A percentile compares a stretch with the other conserved stretches of the same genome.
phyloP scores from a whole-genome alignment of 2,329 filamentous ascomycete species.

The Aspergillus sp. region DNA sequence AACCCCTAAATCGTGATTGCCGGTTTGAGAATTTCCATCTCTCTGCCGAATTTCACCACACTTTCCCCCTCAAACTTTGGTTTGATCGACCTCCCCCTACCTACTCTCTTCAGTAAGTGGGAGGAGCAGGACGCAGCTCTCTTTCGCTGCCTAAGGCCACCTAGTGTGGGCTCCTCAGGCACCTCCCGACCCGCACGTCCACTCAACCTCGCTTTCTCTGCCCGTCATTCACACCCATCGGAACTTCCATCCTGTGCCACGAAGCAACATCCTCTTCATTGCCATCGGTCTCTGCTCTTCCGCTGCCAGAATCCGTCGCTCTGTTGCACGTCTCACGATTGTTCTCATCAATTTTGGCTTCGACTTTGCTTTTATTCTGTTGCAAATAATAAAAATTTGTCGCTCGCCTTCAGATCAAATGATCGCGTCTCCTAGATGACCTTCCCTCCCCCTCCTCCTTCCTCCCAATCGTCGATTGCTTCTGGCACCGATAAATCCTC shows the following conservation, averaged over 20 bases:
- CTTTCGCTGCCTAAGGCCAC: conserved; percentile 10
- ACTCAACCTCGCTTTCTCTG: conserved; percentile 31
- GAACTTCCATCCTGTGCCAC: conserved; percentile 32
- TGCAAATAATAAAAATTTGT: conserved; percentile 37
- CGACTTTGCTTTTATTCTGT: conserved; percentile 13
- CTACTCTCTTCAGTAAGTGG: too few species aligned
- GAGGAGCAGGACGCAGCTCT: too few species aligned
- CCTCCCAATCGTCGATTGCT: conserved; percentile 55
- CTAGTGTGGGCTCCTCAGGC: conserved; percentile 20
- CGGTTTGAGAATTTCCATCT: not conserved
- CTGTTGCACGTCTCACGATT: conserved; percentile 10
- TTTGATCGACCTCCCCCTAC: too few species aligned
- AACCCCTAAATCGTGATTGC: not conserved
- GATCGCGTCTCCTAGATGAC: conserved; percentile 59
- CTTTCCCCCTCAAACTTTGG: not conserved
- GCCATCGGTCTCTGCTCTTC: conserved; percentile 19
- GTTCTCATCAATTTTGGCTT: conserved; percentile 10
- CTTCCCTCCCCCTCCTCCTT: conserved; percentile 55
- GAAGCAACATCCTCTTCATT: conserved; percentile 27
- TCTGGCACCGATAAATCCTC: conserved; percentile 52
- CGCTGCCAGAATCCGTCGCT: conserved; percentile 15
- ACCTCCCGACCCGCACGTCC: conserved; percentile 24
- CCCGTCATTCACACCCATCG: conserved; percentile 25
- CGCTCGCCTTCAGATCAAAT: conserved; percentile 48
- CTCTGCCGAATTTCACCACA: not conserved